Conservation (phyloP, 2,329 filamentous ascomycete genomes). For the Ascochyta rabiei region DNA sequence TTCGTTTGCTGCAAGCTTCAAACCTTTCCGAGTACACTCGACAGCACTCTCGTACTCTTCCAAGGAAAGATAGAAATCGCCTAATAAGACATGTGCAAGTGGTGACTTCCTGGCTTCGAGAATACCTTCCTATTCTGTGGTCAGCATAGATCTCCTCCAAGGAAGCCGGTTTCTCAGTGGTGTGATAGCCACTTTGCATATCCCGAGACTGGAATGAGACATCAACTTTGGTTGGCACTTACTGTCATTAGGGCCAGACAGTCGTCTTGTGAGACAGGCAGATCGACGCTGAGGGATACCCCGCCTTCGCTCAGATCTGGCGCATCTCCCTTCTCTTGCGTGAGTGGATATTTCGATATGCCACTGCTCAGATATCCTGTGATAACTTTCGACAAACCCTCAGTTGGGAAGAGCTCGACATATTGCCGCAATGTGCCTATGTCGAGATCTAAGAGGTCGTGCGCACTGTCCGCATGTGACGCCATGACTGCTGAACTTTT, state of each 20-base stretch:
- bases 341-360: slow-evolving; percentile 78
- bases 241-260: slow-evolving; percentile 76
- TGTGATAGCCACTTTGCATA: not conserved
- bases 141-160: slow-evolving; percentile 1
- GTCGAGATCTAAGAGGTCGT: slow-evolving; percentile 69
- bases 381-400: slow-evolving; percentile 81
- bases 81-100: slow-evolving; percentile 82
- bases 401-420: slow-evolving; percentile 80
- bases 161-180: not conserved
- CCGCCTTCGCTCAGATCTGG: slow-evolving; percentile 55
- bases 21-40: slow-evolving; percentile 77
- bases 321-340: slow-evolving; percentile 41
- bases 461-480: slow-evolving; percentile 45
- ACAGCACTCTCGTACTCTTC: slow-evolving; percentile 85
- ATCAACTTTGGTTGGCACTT: not conserved
- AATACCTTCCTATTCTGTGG: slow-evolving; percentile 51
- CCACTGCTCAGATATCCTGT: slow-evolving; percentile 82
- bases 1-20: slow-evolving; percentile 65
- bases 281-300: slow-evolving; percentile 53
- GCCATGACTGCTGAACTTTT: slow-evolving; percentile 33
- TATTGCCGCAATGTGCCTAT: slow-evolving; percentile 79
- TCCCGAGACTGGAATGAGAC: too few species aligned
- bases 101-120: slow-evolving; percentile 66
- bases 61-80: slow-evolving; percentile 80
- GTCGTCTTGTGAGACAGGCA: slow-evolving; percentile 73